These are phyloP conservation scores for Leishmania braziliensis DNA, from an alignment of 208 protist genomes.

Conservation along the genomic window DNA sequence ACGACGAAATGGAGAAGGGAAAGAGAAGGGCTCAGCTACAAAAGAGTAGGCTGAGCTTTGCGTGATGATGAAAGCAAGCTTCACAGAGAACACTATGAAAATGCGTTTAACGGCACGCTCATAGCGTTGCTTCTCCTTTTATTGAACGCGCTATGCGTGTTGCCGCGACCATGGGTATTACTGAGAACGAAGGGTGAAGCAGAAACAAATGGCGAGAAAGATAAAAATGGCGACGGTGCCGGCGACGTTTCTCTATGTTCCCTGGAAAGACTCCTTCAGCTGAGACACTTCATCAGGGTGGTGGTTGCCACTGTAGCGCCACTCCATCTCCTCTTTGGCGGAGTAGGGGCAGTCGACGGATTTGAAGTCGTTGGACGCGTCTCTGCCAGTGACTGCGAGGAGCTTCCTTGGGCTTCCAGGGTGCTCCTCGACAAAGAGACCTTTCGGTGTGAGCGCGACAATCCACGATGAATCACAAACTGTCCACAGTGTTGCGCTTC, in stretches of 20 bases:
- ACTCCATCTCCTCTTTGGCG: slow-evolving; percentile 70
- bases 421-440: slow-evolving; percentile 77
- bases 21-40: background rate
- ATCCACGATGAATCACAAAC: slow-evolving; percentile 83
- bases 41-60: background rate
- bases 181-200: slow-evolving; percentile 39
- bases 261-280: slow-evolving; percentile 31
- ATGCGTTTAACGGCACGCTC: background rate
- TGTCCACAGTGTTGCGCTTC: slow-evolving; percentile 60
- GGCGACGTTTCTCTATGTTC: slow-evolving; percentile 23
- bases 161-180: background rate
- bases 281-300: slow-evolving; percentile 46
- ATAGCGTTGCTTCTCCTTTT: background rate
- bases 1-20: background rate
- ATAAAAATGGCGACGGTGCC: slow-evolving; percentile 34
- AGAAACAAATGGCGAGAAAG: slow-evolving; percentile 33
- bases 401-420: slow-evolving; percentile 85
- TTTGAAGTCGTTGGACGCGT: slow-evolving; percentile 84
- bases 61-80: background rate
- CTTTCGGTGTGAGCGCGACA: slow-evolving; percentile 83
- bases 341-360: slow-evolving; percentile 69
- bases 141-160: background rate
- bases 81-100: background rate
- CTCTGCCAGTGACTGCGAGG: slow-evolving; percentile 64
- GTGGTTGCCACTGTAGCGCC: slow-evolving; percentile 76